A percentile compares a stretch with the other conserved stretches of the same genome.
Evolutionary conservation across 108 stramenopile genomes (phyloP).

Genomic region (Cyclotella baltica): DNA sequence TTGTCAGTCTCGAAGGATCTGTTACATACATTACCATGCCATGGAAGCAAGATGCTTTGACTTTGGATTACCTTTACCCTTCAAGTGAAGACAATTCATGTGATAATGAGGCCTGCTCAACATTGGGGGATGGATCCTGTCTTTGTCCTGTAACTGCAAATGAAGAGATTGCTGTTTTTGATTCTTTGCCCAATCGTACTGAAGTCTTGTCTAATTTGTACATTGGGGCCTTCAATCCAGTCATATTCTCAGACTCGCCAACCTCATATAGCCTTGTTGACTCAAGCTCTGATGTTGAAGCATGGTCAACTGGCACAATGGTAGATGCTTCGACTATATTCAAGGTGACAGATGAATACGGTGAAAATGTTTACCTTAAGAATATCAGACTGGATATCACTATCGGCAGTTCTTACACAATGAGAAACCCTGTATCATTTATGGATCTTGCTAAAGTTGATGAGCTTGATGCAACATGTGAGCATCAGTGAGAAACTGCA

Average conservation of each 20-base stretch:
- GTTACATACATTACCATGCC: conserved; percentile 32
- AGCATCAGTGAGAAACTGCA: too few relatives aligned
- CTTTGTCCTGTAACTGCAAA: conserved; percentile 30
- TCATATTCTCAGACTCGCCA: conserved; percentile 25
- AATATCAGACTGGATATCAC: conserved; percentile 26
- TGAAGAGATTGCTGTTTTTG: conserved; percentile 31
- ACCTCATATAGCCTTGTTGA: conserved; percentile 30
- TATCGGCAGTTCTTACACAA: conserved; percentile 32
- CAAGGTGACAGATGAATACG: conserved; percentile 46
- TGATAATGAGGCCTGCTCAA: conserved; percentile 34
- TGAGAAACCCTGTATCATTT: conserved; percentile 49
- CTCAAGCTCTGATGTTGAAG: conserved; percentile 32
- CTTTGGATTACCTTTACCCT: conserved; percentile 35
- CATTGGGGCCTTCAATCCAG: conserved; percentile 55
- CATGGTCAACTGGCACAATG: conserved; percentile 28
- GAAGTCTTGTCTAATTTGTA: conserved; percentile 41
- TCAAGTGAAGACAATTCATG: conserved; percentile 44
- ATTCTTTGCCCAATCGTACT: conserved; percentile 47
- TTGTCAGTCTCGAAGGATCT: conserved; percentile 34
- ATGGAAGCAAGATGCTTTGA: conserved; percentile 38
- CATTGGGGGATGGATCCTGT: conserved; percentile 28
- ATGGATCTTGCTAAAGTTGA: conserved; percentile 39
- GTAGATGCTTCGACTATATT: conserved; percentile 46
- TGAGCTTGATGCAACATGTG: conserved; percentile 48
- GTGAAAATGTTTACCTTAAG: conserved; percentile 32